A percentile compares a stretch with the other conserved stretches of the same genome.
These are phyloP conservation scores for Wallacemonas sp. DNA, from an alignment of 208 protist species.

Conservation along the genomic window DNA sequence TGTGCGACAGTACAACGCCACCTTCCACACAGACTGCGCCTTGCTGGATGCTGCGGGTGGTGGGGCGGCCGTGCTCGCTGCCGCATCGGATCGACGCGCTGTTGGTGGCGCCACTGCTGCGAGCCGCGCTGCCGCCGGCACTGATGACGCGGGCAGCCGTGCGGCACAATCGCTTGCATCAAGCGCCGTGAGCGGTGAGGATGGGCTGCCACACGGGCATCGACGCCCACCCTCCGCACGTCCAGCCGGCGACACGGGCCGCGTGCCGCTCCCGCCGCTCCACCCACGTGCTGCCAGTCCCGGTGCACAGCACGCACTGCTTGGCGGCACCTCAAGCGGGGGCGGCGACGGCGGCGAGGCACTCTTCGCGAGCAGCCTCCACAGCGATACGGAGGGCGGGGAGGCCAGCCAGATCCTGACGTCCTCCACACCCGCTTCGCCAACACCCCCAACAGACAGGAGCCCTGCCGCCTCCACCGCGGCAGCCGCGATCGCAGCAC, in stretches of 20 bases:
- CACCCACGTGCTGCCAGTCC: background rate
- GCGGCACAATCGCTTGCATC: no score
- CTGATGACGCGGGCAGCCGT: no score
- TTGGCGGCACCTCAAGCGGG: background rate
- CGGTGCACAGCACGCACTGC: background rate
- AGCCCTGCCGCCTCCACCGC: no score
- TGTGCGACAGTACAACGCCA: constrained; percentile 42
- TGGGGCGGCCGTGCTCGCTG: background rate
- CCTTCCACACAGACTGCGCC: constrained; percentile 2
- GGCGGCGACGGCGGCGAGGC: background rate
- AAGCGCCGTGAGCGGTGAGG: no score
- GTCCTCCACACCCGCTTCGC: background rate
- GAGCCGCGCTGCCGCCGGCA: no score
- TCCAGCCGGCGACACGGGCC: background rate
- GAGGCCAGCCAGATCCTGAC: background rate
- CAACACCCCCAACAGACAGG: background rate
- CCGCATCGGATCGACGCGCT: background rate
- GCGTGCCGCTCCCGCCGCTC: constrained; percentile 1
- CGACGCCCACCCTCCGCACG: background rate
- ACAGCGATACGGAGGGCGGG: background rate
- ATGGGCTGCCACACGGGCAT: background rate
- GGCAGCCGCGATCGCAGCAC: no score
- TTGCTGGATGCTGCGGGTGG: constrained; percentile 6
- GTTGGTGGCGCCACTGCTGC: no score
- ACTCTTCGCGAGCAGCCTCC: background rate